These are phyloP conservation scores for Cryptococcus sp. DNA, from an alignment of 1,284 basidiomycete genomes.

Conservation along the genomic window DNA sequence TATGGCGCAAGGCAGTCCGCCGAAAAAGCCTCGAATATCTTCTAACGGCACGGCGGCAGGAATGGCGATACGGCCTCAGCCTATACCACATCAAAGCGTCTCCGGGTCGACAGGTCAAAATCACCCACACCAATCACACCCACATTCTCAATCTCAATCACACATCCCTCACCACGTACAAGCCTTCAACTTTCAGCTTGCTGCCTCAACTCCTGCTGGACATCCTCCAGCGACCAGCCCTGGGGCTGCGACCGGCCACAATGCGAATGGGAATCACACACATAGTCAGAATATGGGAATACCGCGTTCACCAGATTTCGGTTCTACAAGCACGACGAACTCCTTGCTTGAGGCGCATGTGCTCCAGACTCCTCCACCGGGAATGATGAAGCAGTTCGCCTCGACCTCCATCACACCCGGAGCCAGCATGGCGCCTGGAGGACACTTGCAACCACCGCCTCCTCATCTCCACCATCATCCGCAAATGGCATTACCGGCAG, in stretches of 20 bases:
- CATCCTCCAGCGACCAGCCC: no score
- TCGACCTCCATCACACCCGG: not conserved
- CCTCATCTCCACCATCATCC: not conserved
- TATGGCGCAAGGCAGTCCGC: slow-evolving; percentile 19
- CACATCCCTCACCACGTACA: not conserved
- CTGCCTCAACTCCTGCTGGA: not conserved
- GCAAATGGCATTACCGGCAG: slow-evolving; percentile 3
- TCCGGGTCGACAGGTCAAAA: not conserved
- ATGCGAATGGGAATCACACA: not conserved
- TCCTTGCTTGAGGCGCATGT: slow-evolving; percentile 6
- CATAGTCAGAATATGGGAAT: not conserved
- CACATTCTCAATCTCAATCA: not conserved
- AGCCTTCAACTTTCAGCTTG: not conserved
- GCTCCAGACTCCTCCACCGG: slow-evolving; percentile 8
- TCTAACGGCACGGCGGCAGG: not conserved
- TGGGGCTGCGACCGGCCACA: not conserved
- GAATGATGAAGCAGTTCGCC: not conserved
- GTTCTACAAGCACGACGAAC: not conserved
- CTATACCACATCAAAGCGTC: slow-evolving; percentile 3
- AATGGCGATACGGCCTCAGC: not conserved
- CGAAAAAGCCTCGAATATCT: slow-evolving; percentile 19
- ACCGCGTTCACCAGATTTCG: slow-evolving; percentile 14
- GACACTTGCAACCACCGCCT: not conserved
- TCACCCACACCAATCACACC: slow-evolving; percentile 4
- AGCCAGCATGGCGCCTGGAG: not conserved